A percentile compares a stretch with the other conserved stretches of the same genome.
Evolutionary conservation across 2,329 filamentous ascomycete species (phyloP).

Genomic region (Metarhizium rileyi): DNA sequence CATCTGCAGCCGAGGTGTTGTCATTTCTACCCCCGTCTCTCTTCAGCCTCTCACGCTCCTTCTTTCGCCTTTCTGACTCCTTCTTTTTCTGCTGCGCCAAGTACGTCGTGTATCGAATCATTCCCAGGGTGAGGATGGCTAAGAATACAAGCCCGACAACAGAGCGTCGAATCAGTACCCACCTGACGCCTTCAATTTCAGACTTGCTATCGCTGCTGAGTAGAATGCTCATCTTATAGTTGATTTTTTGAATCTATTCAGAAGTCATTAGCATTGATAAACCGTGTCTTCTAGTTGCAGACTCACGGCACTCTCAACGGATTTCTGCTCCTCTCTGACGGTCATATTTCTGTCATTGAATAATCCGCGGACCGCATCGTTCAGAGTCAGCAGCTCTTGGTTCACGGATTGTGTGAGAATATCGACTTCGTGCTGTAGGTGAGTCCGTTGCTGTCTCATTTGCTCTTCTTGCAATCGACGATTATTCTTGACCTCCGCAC

Average conservation of each 20-base stretch:
- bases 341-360: conserved; percentile 95
- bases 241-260: conserved; percentile 74
- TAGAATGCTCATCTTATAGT: conserved; percentile 88
- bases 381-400: conserved; percentile 72
- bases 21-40: conserved; percentile 36
- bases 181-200: conserved; percentile 83
- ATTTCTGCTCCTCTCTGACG: conserved; percentile 78
- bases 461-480: conserved; percentile 69
- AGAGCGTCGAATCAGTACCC: conserved; percentile 63
- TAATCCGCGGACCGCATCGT: conserved; percentile 88
- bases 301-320: conserved; percentile 67
- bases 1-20: conserved; percentile 37
- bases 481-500: conserved; percentile 74
- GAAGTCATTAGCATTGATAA: neutral
- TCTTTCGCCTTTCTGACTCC: conserved; percentile 33
- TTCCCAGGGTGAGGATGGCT: conserved; percentile 50
- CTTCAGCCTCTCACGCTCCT: conserved; percentile 32
- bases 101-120: conserved; percentile 51
- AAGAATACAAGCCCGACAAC: conserved; percentile 58
- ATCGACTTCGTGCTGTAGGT: conserved; percentile 91
- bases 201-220: conserved; percentile 86
- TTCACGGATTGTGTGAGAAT: conserved; percentile 76
- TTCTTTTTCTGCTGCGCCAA: conserved; percentile 39
- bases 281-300: neutral
- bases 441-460: conserved; percentile 71